Conservation (phyloP, 306 rosid species). For the Chamaecrista fasciculata region DNA sequence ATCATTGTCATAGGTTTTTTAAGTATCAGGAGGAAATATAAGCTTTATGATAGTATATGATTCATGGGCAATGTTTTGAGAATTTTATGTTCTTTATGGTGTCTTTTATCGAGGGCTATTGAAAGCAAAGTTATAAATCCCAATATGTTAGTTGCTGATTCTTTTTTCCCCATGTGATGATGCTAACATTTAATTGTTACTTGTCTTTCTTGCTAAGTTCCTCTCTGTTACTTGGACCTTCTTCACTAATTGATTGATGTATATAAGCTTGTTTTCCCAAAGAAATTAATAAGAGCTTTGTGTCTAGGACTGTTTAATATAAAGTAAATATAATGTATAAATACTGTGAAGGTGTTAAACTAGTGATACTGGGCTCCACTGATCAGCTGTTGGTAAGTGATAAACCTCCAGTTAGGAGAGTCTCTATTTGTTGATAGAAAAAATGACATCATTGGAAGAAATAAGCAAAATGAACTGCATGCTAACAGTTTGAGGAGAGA, state of each 20-base stretch:
- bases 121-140: neutral
- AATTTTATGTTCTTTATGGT: neutral
- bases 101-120: neutral
- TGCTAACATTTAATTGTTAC: neutral
- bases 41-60: neutral
- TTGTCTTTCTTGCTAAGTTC: neutral
- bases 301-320: neutral
- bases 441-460: too few relatives aligned
- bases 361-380: neutral
- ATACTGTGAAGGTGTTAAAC: neutral
- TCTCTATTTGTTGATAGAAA: too few relatives aligned
- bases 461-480: too few relatives aligned
- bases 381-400: neutral
- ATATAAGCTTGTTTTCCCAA: neutral
- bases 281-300: neutral
- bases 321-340: neutral
- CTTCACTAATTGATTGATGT: neutral
- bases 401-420: too few relatives aligned
- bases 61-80: neutral
- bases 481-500: too few relatives aligned
- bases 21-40: neutral
- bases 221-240: neutral
- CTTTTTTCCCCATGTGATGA: neutral
- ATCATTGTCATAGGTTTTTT: neutral
- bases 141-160: neutral